Evolutionary conservation across 257 asterid species (phyloP), one percentile per base, ranked within the genome.

Genomic region (Solanum sparsipilum): DNA sequence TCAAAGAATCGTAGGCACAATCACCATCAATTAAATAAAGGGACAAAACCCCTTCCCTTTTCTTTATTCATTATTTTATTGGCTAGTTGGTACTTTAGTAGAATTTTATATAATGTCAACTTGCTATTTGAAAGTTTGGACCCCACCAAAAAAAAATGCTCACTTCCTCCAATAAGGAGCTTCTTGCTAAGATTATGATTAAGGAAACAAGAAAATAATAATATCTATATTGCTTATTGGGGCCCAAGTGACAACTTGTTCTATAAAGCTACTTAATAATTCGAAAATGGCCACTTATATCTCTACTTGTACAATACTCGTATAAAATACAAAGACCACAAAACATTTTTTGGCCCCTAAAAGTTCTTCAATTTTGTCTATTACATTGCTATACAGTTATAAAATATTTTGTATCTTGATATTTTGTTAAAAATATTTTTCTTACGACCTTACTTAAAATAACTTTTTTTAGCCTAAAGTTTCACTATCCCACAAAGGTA

Each of bases 1-100:
- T 78, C 89, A 70, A 13, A 79, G 87, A 71, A 90, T 87, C 90
- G 0, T 87, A 60, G 89, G 46, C 90, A 86, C 88, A 68, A 67
- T 38, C 71, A 76, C 73, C 27, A 60, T 76, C 35, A 72, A 87
- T 60, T 35, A 32, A 63, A 85, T 81, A 32, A 63, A 46, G 41
- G 41, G 29, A 29, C 84, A 44, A 25, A 48, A 78, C 20, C 23
- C 32, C 48, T 27, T 44, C n/a, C 39, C 32, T 46, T 81, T 18
- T 1, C 63, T 56, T 56, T 56, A 56, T 18, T 56, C n/a, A 48
- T 29, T 81, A 81, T 48, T 48, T 48, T 81, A 81, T 29, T 81
- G 70, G 85, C 85, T 29, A 85, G 63, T 39, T 85, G 63, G 70
- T 7, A 76, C 86, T 32, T 75, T 84, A 44, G 5, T 84, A 44